Base-by-base conservation (phyloP, 164 flowering plant genomes). In the Amborella trichopoda region DNA sequence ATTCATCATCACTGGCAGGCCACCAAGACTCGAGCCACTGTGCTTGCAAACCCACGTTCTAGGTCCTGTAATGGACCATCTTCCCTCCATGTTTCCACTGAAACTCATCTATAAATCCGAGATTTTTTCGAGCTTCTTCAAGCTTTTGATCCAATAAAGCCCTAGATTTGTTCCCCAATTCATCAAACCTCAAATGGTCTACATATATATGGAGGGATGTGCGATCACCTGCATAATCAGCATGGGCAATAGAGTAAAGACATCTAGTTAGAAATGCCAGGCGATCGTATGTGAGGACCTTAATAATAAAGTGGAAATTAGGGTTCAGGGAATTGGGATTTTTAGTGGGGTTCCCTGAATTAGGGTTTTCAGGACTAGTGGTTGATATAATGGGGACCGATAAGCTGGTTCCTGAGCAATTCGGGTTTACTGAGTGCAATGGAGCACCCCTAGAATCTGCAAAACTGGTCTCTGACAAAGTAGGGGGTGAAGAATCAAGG, bases 21-120 rank as follows among this genome's bases (percentile, higher is more conserved):
- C 96, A 91, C 95, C 99, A 91, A 0, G 96, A 80, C 68, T 91
- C 96, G 46, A 91, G 46, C 99, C 99, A 91, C 75, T 91, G 99
- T 14, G 83, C 87, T 70, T 87, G 99, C 68, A 91, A 63, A 0
- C 99, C 96, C 3, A 58, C 96, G 56, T 91, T 91, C 41, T 44
- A 61, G 6, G 90, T 81, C 66, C 99, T 48, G 50, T 76, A 87
- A 63, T 91, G 99, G 65, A 91, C 83, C 19, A 87, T 6, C 68
- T 91, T 87, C 26, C 74, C 68, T 16, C 99, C 95, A 46, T 53
- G 70, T 12, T 28, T 47, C 96, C 96, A 91, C 18, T 23, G 49
- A 42, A 91, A 87, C 54, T 72, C 73, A 63, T 83, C 99, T 13
- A 78, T 77, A 37, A 87, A 87, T 17, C 61, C 60, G 61, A 91